Evolutionary conservation across 164 flowering plant species (phyloP), one percentile per base, ranked within the genome.

Genomic region (Liriodendron chinense): DNA sequence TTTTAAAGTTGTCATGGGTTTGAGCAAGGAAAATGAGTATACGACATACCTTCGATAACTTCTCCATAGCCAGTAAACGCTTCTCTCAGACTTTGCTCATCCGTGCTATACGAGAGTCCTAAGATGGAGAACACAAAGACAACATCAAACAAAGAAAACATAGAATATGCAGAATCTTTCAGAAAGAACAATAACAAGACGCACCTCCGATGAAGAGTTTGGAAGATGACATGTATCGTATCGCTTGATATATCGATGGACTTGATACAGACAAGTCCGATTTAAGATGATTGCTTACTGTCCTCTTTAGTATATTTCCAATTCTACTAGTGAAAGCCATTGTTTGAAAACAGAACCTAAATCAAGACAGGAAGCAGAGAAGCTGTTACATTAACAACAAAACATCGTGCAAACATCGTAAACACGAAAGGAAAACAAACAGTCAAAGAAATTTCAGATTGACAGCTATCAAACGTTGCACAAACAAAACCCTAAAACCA

Each of bases 191-290:
- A 26, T 6, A 26, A 7, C 10, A 7, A 20, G 9, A n/a, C 23
- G 50, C 28, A 87, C 90, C 90, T 81, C 90, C 90, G 76, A 88
- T 65, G 68, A 88, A 88, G 64, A 88, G 72, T 75, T 88, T 86
- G 64, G 89, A 81, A 70, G 86, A 81, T 22, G 88, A 84, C 87
- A 86, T 84, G 86, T 80, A 78, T 78, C 90, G 80, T 72, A 83
- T 77, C 24, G 86, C 85, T 71, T 86, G 90, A 72, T 65, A 80
- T 22, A 86, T 65, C 7, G 87, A 83, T 62, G 86, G 78, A 65
- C 66, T 84, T 2, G 87, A 76, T 26, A 76, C 74, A 56, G 83
- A 78, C 13, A 79, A 49, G 28, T 80, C 78, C 26, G 78, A 70
- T 20, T 23, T 79, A 43, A 75, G 62, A n/a, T 82, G 74, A 68